Conservation (phyloP, 2,329 filamentous ascomycete species). For the Ophiostoma triangulosporum region DNA sequence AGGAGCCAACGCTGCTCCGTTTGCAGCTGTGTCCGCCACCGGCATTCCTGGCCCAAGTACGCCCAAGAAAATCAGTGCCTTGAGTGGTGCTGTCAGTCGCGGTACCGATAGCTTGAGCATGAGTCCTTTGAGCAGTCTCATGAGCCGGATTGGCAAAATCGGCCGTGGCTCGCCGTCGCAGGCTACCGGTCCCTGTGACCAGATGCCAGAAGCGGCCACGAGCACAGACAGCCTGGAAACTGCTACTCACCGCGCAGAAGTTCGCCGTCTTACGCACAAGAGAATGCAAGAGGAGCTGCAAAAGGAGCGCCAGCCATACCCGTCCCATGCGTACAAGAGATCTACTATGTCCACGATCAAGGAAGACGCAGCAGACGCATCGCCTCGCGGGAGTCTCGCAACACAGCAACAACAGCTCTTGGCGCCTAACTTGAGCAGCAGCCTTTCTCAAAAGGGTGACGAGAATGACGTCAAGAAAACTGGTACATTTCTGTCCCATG, state of each 20-base stretch:
- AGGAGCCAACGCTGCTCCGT: neutral
- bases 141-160: slow-evolving; percentile 33
- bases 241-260: slow-evolving; percentile 39
- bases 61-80: neutral
- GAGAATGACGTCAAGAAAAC: neutral
- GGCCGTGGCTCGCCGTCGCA: slow-evolving; percentile 34
- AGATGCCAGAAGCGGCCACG: slow-evolving; percentile 28
- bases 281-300: slow-evolving; percentile 45
- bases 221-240: slow-evolving; percentile 33
- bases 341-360: slow-evolving; percentile 13
- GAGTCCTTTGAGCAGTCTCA: slow-evolving; percentile 28
- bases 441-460: neutral
- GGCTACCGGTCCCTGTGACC: slow-evolving; percentile 23
- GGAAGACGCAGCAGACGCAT: slow-evolving; percentile 10
- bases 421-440: no score
- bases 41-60: neutral
- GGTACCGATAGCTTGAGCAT: neutral
- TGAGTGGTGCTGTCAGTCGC: neutral
- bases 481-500: neutral
- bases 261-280: slow-evolving; percentile 40
- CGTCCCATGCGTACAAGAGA: slow-evolving; percentile 3
- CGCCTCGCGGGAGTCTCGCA: neutral
- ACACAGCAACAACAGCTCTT: neutral
- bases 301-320: slow-evolving; percentile 24
- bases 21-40: neutral